These are phyloP conservation scores for Tilletia indica DNA, from an alignment of 1,284 basidiomycete genomes.

Conservation along the genomic window DNA sequence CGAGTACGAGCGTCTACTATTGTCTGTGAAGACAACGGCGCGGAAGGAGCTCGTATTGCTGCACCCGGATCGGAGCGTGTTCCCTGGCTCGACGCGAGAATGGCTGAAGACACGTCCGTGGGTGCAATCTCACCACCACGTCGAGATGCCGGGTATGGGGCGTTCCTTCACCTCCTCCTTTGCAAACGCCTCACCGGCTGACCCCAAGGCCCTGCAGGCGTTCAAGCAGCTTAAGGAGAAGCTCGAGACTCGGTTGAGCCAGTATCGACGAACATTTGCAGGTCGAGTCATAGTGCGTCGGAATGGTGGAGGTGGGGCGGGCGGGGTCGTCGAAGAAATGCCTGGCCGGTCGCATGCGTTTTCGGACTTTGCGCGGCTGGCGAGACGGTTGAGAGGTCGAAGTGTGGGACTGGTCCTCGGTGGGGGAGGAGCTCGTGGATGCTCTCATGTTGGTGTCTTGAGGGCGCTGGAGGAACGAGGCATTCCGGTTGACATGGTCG, in stretches of 20 bases:
- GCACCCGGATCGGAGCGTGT: conserved; percentile 84
- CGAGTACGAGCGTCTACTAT: conserved; percentile 81
- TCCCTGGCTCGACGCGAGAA: conserved; percentile 86
- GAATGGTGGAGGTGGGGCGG: background rate
- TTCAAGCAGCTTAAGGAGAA: conserved; percentile 74
- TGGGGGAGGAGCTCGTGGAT: conserved; percentile 90
- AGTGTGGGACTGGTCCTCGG: conserved; percentile 92
- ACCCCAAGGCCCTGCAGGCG: conserved; percentile 83
- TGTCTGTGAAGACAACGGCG: conserved; percentile 94
- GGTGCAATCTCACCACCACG: conserved; percentile 87
- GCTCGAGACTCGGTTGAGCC: conserved; percentile 74
- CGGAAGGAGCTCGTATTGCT: conserved; percentile 92
- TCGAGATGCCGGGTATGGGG: conserved; percentile 70
- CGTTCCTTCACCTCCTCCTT: conserved; percentile 60
- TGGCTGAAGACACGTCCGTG: conserved; percentile 97
- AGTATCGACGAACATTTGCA: conserved; percentile 9
- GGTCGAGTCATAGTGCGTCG: background rate
- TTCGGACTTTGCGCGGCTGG: conserved; percentile 89
- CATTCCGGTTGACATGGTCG: conserved; percentile 83
- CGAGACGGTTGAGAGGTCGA: conserved; percentile 84
- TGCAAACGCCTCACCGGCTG: conserved; percentile 52
- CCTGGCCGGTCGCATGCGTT: conserved; percentile 66
- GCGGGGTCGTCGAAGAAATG: background rate
- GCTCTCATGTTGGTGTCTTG: conserved; percentile 87
- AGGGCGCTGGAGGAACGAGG: conserved; percentile 86